Evolutionary conservation across 129 eudicot species (phyloP).

Genomic region (Dittrichia graveolens): DNA sequence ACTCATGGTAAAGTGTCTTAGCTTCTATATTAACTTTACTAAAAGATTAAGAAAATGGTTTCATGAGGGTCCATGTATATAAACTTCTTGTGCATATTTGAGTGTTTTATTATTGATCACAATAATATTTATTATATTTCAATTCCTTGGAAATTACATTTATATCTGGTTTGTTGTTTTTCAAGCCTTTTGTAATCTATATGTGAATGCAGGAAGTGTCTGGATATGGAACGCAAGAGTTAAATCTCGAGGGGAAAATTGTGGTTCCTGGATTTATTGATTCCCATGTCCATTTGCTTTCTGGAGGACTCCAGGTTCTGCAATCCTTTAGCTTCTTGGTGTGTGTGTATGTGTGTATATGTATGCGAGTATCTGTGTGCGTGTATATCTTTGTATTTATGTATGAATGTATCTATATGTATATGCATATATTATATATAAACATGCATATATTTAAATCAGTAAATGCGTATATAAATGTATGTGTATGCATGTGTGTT

Average conservation of each 20-base stretch:
- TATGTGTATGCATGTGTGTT: no score
- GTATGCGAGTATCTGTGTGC: no score
- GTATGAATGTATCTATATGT: no score
- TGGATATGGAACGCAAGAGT: conserved; percentile 47
- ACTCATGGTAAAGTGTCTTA: no score
- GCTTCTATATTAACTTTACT: no score
- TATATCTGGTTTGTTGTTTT: not conserved
- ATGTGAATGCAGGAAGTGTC: conserved; percentile 56
- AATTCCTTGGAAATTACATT: not conserved
- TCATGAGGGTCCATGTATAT: not conserved
- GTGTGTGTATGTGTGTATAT: no score
- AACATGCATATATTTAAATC: no score
- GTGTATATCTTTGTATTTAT: no score
- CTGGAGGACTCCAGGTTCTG: conserved; percentile 86
- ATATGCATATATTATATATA: not conserved
- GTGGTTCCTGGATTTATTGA: conserved; percentile 97
- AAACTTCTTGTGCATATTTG: not conserved
- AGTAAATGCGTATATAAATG: no score
- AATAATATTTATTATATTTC: not conserved
- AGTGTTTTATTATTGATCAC: not conserved
- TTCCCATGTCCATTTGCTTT: conserved; percentile 86
- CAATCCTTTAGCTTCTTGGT: not conserved
- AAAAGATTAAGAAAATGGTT: no score
- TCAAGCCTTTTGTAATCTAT: not conserved
- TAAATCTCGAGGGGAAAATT: conserved; percentile 67